These are phyloP conservation scores for Pichia sp. DNA, from an alignment of 1,139 yeast species.

Conservation along the genomic window DNA sequence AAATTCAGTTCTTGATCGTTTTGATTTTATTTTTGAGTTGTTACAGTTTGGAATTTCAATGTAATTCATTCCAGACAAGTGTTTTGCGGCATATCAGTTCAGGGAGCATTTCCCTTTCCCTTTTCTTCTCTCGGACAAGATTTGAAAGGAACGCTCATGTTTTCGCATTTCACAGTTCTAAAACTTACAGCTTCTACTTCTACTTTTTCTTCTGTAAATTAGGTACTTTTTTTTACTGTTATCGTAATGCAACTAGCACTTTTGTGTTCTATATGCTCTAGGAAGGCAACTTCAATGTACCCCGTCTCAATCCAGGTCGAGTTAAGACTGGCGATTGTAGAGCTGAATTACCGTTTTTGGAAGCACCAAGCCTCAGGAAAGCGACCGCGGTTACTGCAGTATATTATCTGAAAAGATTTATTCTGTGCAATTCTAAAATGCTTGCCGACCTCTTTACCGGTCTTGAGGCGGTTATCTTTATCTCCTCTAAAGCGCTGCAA, in stretches of 20 bases:
- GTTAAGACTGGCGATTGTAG: no score
- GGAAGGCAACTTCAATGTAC: no score
- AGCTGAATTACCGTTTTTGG: neutral
- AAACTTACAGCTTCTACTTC: neutral
- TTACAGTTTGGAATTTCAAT: conserved; percentile 1
- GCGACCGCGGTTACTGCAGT: conserved; percentile 1
- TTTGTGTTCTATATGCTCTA: neutral
- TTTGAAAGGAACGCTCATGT: neutral
- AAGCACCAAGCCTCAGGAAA: neutral
- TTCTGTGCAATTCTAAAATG: neutral
- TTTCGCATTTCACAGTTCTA: neutral
- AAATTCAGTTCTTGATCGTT: neutral
- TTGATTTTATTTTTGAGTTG: neutral
- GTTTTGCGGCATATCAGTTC: neutral
- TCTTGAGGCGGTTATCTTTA: neutral
- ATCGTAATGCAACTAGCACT: neutral
- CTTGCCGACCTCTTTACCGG: neutral
- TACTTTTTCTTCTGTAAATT: neutral
- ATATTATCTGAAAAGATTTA: conserved; percentile 1
- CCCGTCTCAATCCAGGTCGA: no score
- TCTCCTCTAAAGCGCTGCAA: neutral
- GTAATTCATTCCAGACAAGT: neutral
- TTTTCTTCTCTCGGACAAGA: neutral
- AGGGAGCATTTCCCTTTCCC: neutral
- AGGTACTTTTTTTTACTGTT: neutral